Evolutionary conservation across 1,284 basidiomycete genomes (phyloP).

Genomic region (Pterula multifida): DNA sequence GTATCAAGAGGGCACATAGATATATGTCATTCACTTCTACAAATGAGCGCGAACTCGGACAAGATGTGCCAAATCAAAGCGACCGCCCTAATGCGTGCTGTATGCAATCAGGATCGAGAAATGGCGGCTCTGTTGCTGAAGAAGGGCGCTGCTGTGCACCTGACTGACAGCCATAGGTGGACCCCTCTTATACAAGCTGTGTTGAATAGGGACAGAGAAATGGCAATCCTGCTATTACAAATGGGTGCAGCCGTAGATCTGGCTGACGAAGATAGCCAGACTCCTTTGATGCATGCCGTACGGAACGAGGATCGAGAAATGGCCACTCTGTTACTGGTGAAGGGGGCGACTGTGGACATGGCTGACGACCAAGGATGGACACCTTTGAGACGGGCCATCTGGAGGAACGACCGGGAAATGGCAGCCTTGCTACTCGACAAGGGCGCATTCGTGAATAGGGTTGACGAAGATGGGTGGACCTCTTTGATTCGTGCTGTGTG

Average conservation of each 20-base stretch:
- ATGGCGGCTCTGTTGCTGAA: background rate
- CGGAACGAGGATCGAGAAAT: background rate
- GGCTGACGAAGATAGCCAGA: background rate
- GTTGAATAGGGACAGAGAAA: background rate
- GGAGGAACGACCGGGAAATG: background rate
- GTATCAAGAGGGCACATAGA: too few relatives aligned
- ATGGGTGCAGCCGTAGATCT: background rate
- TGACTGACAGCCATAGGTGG: background rate
- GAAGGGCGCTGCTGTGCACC: background rate
- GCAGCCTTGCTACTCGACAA: background rate
- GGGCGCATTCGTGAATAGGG: background rate
- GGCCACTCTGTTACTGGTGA: background rate
- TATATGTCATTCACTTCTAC: too few relatives aligned
- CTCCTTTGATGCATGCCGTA: background rate
- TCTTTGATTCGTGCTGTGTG: background rate
- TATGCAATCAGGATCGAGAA: background rate
- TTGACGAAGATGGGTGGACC: background rate
- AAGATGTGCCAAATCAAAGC: too few relatives aligned
- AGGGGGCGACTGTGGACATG: background rate
- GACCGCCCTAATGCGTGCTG: background rate
- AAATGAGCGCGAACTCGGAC: too few relatives aligned
- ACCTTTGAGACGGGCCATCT: background rate
- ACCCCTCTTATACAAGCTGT: background rate
- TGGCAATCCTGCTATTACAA: background rate
- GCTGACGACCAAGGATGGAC: background rate